Conservation (phyloP, 2,329 filamentous ascomycete species). For the Aspergillus uvarum region DNA sequence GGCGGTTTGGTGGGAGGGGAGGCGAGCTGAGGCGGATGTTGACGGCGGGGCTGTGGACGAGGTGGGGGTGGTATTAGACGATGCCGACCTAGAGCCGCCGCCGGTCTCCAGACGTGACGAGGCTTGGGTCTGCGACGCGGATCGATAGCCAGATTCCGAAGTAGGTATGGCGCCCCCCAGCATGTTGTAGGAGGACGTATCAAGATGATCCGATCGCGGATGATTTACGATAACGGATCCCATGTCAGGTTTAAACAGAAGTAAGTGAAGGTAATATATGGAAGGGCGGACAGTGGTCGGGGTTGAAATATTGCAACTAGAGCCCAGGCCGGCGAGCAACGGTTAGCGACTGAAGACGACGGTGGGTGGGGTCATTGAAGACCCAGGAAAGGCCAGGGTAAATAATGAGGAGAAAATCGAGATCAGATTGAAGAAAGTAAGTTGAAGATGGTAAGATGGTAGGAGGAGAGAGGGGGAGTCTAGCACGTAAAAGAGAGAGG, state of each 20-base stretch:
- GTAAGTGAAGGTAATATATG: not conserved
- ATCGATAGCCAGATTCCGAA: slow-evolving; percentile 40
- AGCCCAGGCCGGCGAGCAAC: slow-evolving; percentile 13
- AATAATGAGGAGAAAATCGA: slow-evolving; percentile 2
- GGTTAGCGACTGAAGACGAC: slow-evolving; percentile 16
- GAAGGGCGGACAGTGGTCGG: slow-evolving; percentile 19
- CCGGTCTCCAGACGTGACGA: slow-evolving; percentile 25
- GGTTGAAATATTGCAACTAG: slow-evolving; percentile 1
- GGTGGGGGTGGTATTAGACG: slow-evolving; percentile 37
- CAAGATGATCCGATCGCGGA: slow-evolving; percentile 69
- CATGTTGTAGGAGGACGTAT: slow-evolving; percentile 68
- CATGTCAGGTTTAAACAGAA: slow-evolving; percentile 48
- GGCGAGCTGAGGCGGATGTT: slow-evolving; percentile 33
- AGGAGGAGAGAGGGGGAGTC: not conserved
- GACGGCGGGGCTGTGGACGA: slow-evolving; percentile 39
- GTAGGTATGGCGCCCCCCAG: slow-evolving; percentile 48
- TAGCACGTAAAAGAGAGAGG: not conserved
- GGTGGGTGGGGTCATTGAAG: not conserved
- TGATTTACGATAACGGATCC: slow-evolving; percentile 64
- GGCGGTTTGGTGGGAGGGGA: slow-evolving; percentile 24
- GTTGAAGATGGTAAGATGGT: not conserved
- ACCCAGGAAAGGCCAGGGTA: not conserved
- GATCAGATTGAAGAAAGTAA: not conserved
- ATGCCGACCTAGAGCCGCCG: slow-evolving; percentile 33
- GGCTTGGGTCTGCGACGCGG: slow-evolving; percentile 28